Conservation (phyloP, 805 yeast species). For the Soucietia sequanensis region DNA sequence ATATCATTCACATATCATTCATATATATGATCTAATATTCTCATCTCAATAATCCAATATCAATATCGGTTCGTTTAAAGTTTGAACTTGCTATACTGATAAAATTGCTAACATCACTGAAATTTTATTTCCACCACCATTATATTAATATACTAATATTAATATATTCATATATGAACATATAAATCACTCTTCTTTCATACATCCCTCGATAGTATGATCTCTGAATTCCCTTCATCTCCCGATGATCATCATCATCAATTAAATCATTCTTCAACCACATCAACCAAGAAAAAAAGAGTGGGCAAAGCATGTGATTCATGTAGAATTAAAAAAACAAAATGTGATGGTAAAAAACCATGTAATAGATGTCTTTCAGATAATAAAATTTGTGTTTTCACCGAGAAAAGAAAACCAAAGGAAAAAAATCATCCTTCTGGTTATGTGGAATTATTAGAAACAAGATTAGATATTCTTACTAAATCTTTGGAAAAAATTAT, state of each 20-base stretch:
- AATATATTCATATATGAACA: too few relatives aligned
- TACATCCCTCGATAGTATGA: too few relatives aligned
- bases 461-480: conserved; percentile 52
- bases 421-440: conserved; percentile 60
- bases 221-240: conserved; percentile 1
- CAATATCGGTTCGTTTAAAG: too few relatives aligned
- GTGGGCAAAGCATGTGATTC: conserved; percentile 67
- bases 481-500: conserved; percentile 47
- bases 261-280: conserved; percentile 6
- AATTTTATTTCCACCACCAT: too few relatives aligned
- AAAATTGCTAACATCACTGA: too few relatives aligned
- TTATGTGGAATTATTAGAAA: conserved; percentile 62
- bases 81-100: too few relatives aligned
- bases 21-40: too few relatives aligned
- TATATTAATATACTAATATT: too few relatives aligned
- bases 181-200: too few relatives aligned
- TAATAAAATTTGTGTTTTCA: conserved; percentile 58
- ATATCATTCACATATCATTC: too few relatives aligned
- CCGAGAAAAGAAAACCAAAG: conserved; percentile 51
- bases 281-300: conserved; percentile 48
- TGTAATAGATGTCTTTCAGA: conserved; percentile 55
- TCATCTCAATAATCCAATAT: too few relatives aligned
- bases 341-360: conserved; percentile 63
- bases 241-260: conserved; percentile 10
- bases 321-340: conserved; percentile 61